These are phyloP conservation scores for Hexamita inflata DNA, from an alignment of 208 protist genomes.

Conservation along the genomic window DNA sequence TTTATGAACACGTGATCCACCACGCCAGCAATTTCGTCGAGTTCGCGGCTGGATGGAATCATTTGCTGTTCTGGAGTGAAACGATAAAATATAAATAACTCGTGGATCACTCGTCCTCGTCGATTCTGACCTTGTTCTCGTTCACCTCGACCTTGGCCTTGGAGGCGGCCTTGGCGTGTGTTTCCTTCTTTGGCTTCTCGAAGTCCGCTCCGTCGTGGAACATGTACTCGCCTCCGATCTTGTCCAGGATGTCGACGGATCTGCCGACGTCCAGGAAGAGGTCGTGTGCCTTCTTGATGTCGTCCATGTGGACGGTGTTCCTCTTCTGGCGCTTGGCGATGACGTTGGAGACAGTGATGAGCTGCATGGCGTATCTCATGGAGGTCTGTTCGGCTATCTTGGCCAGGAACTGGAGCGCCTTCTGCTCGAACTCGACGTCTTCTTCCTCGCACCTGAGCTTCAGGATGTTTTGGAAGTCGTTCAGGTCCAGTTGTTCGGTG, in stretches of 20 bases:
- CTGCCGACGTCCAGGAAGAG: conserved; percentile 90
- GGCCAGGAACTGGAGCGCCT: conserved; percentile 17
- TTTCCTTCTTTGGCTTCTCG: too few relatives aligned
- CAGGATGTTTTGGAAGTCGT: conserved; percentile 73
- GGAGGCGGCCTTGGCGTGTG: too few relatives aligned
- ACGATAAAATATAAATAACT: too few relatives aligned
- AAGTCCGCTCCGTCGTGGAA: too few relatives aligned
- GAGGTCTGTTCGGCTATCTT: conserved; percentile 18
- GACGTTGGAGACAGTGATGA: conserved; percentile 70
- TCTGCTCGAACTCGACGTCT: neutral
- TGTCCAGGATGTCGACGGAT: conserved; percentile 53
- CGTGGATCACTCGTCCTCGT: too few relatives aligned
- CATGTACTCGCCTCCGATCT: conserved; percentile 45
- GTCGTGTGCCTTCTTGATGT: conserved; percentile 83
- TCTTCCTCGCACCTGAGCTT: conserved; percentile 35
- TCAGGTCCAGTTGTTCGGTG: conserved; percentile 77
- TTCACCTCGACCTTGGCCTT: too few relatives aligned
- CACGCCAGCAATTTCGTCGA: too few relatives aligned
- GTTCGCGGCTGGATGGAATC: too few relatives aligned
- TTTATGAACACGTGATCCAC: too few relatives aligned
- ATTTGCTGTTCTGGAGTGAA: too few relatives aligned
- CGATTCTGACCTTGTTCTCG: too few relatives aligned
- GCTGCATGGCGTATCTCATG: conserved; percentile 36
- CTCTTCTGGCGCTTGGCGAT: conserved; percentile 55
- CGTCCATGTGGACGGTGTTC: conserved; percentile 69